These are phyloP conservation scores for Macrotyloma uniflorum DNA, from an alignment of 306 rosid genomes.

Conservation along the genomic window DNA sequence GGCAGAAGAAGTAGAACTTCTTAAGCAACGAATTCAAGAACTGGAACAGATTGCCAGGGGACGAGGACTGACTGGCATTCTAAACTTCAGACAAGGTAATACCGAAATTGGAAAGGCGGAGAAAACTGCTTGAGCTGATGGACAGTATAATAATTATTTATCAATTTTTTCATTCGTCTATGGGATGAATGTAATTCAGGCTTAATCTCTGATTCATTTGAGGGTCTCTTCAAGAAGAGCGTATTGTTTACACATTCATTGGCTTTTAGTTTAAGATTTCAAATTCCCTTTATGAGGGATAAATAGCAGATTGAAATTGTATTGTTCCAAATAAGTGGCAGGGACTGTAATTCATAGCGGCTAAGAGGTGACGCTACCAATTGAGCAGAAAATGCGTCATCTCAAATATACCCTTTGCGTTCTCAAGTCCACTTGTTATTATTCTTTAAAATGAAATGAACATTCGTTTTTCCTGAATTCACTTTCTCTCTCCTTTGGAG, in stretches of 20 bases:
- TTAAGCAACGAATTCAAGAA: conserved; percentile 67
- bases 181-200: conserved; percentile 22
- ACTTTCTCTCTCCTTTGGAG: background rate
- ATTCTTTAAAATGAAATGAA: background rate
- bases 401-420: background rate
- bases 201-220: conserved; percentile 32
- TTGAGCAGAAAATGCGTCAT: conserved; percentile 26
- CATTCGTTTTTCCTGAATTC: background rate
- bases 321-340: conserved; percentile 33
- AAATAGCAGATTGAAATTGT: conserved; percentile 28
- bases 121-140: conserved; percentile 63
- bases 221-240: conserved; percentile 26
- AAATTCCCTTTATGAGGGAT: conserved; percentile 20
- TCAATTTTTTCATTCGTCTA: conserved; percentile 23
- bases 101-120: conserved; percentile 51
- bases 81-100: conserved; percentile 53
- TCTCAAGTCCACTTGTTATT: conserved; percentile 4
- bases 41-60: conserved; percentile 73
- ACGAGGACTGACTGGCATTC: conserved; percentile 71
- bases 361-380: conserved; percentile 16
- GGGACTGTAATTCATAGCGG: conserved; percentile 16
- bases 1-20: conserved; percentile 63
- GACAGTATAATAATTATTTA: conserved; percentile 28
- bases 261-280: conserved; percentile 10
- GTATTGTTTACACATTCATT: conserved; percentile 35